Conservation (phyloP, 2,329 filamentous ascomycete species). For the Ceratocystis destructans region DNA sequence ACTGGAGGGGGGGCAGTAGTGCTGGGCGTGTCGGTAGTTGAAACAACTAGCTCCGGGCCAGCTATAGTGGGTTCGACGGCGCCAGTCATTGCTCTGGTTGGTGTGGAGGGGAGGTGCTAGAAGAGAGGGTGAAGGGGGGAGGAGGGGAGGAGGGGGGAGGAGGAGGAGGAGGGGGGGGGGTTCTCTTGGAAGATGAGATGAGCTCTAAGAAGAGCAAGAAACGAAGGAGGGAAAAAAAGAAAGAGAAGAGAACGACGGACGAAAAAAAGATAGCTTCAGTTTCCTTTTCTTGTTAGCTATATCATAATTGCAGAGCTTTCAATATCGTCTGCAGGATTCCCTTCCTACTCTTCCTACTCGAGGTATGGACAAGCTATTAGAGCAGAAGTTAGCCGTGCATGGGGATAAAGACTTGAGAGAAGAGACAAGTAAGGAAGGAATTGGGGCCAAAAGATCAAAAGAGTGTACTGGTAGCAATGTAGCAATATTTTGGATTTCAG, state of each 20-base stretch:
- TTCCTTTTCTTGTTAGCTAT: not conserved
- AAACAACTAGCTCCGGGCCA: conserved; percentile 2
- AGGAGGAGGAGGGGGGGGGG: not conserved
- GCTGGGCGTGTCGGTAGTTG: not conserved
- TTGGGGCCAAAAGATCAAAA: not conserved
- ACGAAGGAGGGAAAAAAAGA: not conserved
- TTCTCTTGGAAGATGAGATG: not conserved
- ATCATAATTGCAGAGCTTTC: conserved; percentile 7
- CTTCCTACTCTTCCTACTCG: not conserved
- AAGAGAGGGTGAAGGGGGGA: not conserved
- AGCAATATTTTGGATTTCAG: no score
- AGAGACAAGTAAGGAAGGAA: not conserved
- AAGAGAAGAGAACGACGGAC: not conserved
- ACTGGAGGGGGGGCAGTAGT: not conserved
- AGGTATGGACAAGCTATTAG: not conserved
- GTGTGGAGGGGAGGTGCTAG: not conserved
- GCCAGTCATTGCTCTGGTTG: conserved; percentile 1
- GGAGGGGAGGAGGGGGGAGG: not conserved
- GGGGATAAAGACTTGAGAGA: not conserved
- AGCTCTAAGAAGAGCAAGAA: not conserved
- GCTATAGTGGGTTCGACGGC: not conserved
- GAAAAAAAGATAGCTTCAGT: no score
- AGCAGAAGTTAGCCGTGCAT: not conserved
- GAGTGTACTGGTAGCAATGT: not conserved
- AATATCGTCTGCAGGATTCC: not conserved